phyloP scores from a whole-genome alignment of 1,284 basidiomycete species.

The Ceratobasidium sp. region DNA sequence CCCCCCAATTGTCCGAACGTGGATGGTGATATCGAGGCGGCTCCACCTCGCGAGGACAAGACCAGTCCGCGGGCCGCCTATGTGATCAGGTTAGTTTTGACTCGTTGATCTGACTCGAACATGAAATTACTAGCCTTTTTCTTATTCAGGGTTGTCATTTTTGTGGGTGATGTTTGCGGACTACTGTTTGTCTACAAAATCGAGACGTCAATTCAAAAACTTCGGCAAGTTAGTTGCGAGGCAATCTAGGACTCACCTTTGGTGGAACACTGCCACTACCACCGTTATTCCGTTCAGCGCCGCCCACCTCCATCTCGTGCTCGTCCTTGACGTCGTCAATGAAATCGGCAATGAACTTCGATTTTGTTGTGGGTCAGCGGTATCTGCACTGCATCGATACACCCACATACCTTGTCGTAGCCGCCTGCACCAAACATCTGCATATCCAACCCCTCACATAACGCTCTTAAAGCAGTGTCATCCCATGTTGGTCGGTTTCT shows the following conservation, averaged over 20 bases:
- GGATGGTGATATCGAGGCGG: neutral
- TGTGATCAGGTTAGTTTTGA: neutral
- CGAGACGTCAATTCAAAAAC: neutral
- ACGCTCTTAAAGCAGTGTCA: neutral
- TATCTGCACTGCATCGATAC: neutral
- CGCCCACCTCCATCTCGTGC: neutral
- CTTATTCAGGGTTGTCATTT: neutral
- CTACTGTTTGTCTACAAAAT: neutral
- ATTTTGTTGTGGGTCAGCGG: neutral
- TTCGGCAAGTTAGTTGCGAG: neutral
- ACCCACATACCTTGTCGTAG: neutral
- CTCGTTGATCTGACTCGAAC: no score
- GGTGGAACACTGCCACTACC: neutral
- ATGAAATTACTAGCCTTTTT: neutral
- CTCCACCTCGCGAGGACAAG: neutral
- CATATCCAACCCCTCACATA: neutral
- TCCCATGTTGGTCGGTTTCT: neutral
- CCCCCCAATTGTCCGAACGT: neutral
- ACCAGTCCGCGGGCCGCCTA: neutral
- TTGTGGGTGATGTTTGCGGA: neutral
- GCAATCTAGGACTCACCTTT: neutral
- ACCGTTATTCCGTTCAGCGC: neutral
- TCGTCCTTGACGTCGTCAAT: neutral
- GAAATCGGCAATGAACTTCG: neutral
- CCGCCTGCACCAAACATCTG: neutral